Base-by-base conservation (phyloP, 2,329 filamentous ascomycete genomes). In the Hawksworthiomyces lignivorus region DNA sequence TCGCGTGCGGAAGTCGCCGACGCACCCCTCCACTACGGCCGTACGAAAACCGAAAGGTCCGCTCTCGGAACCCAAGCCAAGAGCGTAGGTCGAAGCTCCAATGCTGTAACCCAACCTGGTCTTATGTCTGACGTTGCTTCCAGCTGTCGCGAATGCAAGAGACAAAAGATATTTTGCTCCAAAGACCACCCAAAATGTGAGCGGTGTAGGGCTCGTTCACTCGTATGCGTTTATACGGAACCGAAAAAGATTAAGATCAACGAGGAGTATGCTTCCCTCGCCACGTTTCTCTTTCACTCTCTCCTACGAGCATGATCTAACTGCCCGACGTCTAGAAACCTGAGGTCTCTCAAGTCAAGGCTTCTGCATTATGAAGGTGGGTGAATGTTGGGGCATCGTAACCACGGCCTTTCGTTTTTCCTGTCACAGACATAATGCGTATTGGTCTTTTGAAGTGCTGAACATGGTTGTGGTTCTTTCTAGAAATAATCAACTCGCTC, bases 201-300 rank as follows among this genome's bases (percentile, higher is more conserved):
- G 26, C 44, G 48, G 14, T 50, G 48, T 29, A 31, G 39, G 28
- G 15, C 31, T 2, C 43, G 45, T 26, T 31, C 37, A 1, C 41
- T 49, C 5, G 42, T 45, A 3, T 50, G 48, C 31, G 44, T 45
- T 17, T 50, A 50, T 33, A 15, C 39, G 7, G 44, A 28, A 17
- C 46, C 46, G 10, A 50, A 48, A 26, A 50, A 47, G 42, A 46
- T 50, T 20, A 36, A 20, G 7, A 31, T 50, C 11, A 50, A 49
- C 12, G 44, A 48, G 33, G 44, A 49, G 48, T 50, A 27, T 4
- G 42, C 40, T 10, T 15, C 17, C 4, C 10, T 10, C 9, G n/a
- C 4, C 7, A 2, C 7, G 15, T 17, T 29, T 12, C 8, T 32
- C 5, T 14, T 6, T 2, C 18, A 24, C 5, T 14, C 9, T 2